Conservation (phyloP, 2,329 filamentous ascomycete genomes). For the Microsporum audouinii region DNA sequence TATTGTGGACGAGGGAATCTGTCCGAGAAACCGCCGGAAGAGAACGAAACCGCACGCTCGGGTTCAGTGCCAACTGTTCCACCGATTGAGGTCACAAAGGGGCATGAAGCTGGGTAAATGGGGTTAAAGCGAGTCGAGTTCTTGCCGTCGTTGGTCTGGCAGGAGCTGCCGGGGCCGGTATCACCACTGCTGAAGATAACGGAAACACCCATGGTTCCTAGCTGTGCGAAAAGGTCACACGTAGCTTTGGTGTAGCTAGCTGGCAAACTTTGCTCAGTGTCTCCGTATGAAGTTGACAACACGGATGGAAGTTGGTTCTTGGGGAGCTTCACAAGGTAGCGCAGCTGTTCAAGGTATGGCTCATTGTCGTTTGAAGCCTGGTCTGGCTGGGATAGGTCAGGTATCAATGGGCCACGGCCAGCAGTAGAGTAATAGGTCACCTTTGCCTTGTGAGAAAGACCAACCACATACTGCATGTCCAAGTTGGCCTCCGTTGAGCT, state of each 20-base stretch:
- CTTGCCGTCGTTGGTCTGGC: conserved; percentile 45
- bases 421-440: conserved; percentile 47
- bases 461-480: conserved; percentile 51
- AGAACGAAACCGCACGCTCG: conserved; percentile 38
- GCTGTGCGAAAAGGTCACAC: conserved; percentile 52
- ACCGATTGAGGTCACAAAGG: conserved; percentile 53
- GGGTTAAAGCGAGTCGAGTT: conserved; percentile 43
- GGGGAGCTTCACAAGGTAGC: conserved; percentile 46
- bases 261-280: conserved; percentile 54
- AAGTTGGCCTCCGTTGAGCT: conserved; percentile 50
- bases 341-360: conserved; percentile 54
- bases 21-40: conserved; percentile 41
- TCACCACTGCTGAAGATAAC: conserved; percentile 57
- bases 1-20: conserved; percentile 39
- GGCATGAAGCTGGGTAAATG: conserved; percentile 47
- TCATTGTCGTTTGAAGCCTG: conserved; percentile 45
- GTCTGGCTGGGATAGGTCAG: conserved; percentile 36
- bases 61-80: conserved; percentile 44
- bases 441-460: conserved; percentile 44
- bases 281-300: conserved; percentile 59
- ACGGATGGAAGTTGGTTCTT: conserved; percentile 49
- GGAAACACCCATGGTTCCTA: conserved; percentile 55
- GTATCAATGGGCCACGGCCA: conserved; percentile 43
- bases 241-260: conserved; percentile 48
- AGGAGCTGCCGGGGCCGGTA: conserved; percentile 45